Percentiles rank a stretch among this genome's conserved stretches.
Conservation (phyloP, 2,329 filamentous ascomycete genomes). For the Dactylonectria estremocensis region DNA sequence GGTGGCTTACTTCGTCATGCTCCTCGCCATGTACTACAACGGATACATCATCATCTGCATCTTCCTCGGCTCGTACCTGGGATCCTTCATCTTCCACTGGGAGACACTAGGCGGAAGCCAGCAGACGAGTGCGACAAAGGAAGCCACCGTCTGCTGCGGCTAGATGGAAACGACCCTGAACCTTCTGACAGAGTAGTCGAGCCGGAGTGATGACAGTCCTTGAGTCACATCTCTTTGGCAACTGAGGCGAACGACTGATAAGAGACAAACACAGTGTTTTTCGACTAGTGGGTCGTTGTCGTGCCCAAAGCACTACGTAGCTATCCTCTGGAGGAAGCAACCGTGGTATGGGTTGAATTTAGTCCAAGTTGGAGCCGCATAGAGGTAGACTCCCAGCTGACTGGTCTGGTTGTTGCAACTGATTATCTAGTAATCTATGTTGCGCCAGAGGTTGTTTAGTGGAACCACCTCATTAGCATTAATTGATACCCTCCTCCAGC, state of each 20-base stretch:
- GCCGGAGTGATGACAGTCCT: neutral
- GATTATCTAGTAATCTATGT: neutral
- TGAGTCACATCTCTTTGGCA: neutral
- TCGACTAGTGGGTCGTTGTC: neutral
- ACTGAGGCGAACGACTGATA: neutral
- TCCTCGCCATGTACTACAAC: conserved; percentile 70
- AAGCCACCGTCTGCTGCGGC: conserved; percentile 60
- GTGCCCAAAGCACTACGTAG: neutral
- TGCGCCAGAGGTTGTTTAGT: neutral
- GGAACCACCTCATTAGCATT: neutral
- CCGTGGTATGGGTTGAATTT: neutral
- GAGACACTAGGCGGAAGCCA: conserved; percentile 60
- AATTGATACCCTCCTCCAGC: conserved; percentile 11
- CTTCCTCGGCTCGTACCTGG: conserved; percentile 82
- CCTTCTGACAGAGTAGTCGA: neutral
- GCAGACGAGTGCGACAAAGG: conserved; percentile 54
- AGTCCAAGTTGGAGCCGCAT: neutral
- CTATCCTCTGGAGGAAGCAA: neutral
- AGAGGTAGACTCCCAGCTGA: neutral
- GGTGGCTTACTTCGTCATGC: conserved; percentile 85
- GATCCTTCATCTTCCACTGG: conserved; percentile 82
- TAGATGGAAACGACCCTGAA: conserved; percentile 34
- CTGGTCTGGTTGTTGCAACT: neutral
- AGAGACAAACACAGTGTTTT: neutral
- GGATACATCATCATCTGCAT: conserved; percentile 87